phyloP scores from a whole-genome alignment of 306 rosid species.

The Ormosia semicastrata region DNA sequence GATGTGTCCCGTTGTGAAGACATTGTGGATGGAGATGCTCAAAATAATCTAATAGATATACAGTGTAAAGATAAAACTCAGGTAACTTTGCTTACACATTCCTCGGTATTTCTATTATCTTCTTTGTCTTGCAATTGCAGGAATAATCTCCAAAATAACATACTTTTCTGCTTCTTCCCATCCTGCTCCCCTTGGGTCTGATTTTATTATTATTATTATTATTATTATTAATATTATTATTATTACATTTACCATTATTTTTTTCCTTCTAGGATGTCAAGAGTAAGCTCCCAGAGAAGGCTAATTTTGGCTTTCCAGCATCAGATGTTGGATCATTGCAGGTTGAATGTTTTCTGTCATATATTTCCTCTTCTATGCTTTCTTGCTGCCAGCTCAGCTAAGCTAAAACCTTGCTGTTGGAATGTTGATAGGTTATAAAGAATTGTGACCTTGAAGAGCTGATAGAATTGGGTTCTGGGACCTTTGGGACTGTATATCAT shows the following conservation, averaged over 20 bases:
- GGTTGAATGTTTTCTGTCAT: slow-evolving; percentile 47
- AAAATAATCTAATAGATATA: slow-evolving; percentile 30
- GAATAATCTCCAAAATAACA: slow-evolving; percentile 1
- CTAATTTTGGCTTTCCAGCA: slow-evolving; percentile 65
- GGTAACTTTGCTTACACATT: slow-evolving; percentile 35
- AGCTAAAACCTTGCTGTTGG: slow-evolving; percentile 14
- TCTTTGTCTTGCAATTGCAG: not conserved
- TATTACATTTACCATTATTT: not conserved
- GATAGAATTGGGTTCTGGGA: slow-evolving; percentile 47
- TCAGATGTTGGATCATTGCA: slow-evolving; percentile 81
- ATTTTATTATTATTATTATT: not conserved
- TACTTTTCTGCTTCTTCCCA: not conserved
- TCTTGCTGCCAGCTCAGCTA: slow-evolving; percentile 17
- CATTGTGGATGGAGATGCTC: slow-evolving; percentile 41
- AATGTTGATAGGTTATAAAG: slow-evolving; percentile 60
- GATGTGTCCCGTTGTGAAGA: slow-evolving; percentile 40
- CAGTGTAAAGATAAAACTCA: slow-evolving; percentile 42
- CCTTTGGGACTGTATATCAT: slow-evolving; percentile 78
- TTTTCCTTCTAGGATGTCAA: slow-evolving; percentile 50
- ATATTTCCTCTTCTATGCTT: slow-evolving; percentile 7
- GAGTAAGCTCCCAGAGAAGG: slow-evolving; percentile 51
- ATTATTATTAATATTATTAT: no score
- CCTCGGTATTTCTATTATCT: not conserved
- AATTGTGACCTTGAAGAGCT: slow-evolving; percentile 91
- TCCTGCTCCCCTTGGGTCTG: not conserved